Percentiles rank a stretch among this genome's conserved stretches.
phyloP scores from a whole-genome alignment of 768 basidiomycete genomes.

The Sistotremastrum niveocremeum region DNA sequence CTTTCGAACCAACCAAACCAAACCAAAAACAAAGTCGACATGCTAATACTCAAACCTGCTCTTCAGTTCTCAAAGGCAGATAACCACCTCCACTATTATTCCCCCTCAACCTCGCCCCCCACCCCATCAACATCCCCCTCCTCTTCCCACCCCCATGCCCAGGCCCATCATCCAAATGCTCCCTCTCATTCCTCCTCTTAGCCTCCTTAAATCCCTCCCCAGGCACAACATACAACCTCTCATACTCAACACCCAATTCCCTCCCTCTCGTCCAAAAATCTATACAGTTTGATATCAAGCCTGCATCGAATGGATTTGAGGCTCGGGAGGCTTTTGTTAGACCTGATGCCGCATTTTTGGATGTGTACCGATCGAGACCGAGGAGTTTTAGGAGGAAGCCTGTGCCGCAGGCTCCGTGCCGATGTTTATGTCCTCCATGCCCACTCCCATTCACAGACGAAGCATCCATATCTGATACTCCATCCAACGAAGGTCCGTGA shows the following conservation, averaged over 20 bases:
- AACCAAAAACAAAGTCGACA: not conserved
- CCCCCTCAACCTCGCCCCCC: constrained; percentile 34
- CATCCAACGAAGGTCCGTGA: constrained; percentile 3
- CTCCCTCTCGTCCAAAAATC: constrained; percentile 90
- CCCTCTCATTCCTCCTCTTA: constrained; percentile 39
- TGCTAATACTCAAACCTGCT: constrained; percentile 6
- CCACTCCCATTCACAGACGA: no score
- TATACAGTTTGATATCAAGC: constrained; percentile 62
- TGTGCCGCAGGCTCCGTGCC: constrained; percentile 25
- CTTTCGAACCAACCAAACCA: not conserved
- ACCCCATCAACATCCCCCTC: constrained; percentile 43
- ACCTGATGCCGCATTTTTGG: constrained; percentile 78
- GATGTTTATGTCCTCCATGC: no score
- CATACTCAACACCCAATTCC: constrained; percentile 85
- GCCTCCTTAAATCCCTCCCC: constrained; percentile 71
- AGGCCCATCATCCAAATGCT: constrained; percentile 42
- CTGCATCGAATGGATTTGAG: constrained; percentile 86
- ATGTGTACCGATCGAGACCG: constrained; percentile 89
- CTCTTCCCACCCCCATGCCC: constrained; percentile 24
- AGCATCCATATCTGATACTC: no score
- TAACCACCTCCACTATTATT: constrained; percentile 40
- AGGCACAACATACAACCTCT: constrained; percentile 79
- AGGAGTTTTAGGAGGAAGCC: constrained; percentile 81
- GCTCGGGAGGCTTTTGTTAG: constrained; percentile 64
- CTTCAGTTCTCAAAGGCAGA: constrained; percentile 39